These are phyloP conservation scores for Trichoderma sp. DNA, from an alignment of 2,329 filamentous ascomycete species.

Conservation along the genomic window DNA sequence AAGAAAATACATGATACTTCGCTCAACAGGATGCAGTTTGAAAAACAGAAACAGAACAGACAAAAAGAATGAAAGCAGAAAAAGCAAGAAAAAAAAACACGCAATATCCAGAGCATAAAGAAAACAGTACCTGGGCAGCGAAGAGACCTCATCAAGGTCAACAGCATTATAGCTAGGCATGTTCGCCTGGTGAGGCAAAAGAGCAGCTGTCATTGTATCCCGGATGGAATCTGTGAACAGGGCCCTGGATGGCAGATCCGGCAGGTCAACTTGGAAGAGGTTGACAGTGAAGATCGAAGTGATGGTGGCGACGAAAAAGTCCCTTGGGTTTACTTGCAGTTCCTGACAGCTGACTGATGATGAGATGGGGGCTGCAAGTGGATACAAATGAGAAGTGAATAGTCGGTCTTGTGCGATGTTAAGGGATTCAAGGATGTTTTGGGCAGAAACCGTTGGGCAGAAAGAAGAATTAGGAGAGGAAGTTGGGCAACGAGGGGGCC, in stretches of 20 bases:
- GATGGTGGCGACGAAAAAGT: constrained; percentile 33
- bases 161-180: constrained; percentile 58
- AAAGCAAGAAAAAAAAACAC: constrained; percentile 38
- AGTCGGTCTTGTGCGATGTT: constrained; percentile 28
- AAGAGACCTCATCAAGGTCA: constrained; percentile 64
- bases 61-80: constrained; percentile 30
- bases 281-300: constrained; percentile 31
- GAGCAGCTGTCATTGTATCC: constrained; percentile 55
- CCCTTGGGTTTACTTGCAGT: constrained; percentile 29
- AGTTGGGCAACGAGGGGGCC: constrained; percentile 51
- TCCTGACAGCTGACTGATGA: constrained; percentile 28
- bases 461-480: constrained; percentile 39
- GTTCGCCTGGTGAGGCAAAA: constrained; percentile 52
- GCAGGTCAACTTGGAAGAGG: constrained; percentile 37
- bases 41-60: constrained; percentile 35
- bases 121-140: constrained; percentile 66
- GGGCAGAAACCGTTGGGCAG: constrained; percentile 49
- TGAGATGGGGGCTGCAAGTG: constrained; percentile 30
- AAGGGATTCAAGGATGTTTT: constrained; percentile 37
- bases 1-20: constrained; percentile 39
- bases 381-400: constrained; percentile 35
- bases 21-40: constrained; percentile 34
- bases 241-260: constrained; percentile 35
- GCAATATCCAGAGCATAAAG: constrained; percentile 39
- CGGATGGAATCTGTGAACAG: constrained; percentile 38